phyloP scores from a whole-genome alignment of 2,329 filamentous ascomycete genomes.

The Claviceps pazoutovae region DNA sequence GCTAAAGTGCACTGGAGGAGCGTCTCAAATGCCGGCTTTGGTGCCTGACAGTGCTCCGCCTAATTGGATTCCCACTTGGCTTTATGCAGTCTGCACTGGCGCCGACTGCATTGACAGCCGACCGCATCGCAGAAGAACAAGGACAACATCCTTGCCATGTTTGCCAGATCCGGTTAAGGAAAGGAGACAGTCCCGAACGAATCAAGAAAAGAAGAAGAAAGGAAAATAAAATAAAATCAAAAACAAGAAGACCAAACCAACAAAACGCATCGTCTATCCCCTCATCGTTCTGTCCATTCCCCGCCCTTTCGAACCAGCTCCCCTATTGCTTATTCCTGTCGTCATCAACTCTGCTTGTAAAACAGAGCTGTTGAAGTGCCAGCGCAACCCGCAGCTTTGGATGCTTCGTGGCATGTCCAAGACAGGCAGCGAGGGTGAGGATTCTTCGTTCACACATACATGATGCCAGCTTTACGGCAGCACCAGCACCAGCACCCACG shows the following conservation, averaged over 20 bases:
- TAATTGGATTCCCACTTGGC: slow-evolving; percentile 5
- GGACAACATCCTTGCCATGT: slow-evolving; percentile 2
- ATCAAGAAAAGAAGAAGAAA: neutral
- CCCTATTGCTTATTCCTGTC: neutral
- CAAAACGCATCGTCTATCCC: neutral
- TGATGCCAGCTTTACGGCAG: slow-evolving; percentile 4
- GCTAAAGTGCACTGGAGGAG: neutral
- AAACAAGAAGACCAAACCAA: neutral
- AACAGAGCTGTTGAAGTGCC: neutral
- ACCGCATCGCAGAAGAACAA: slow-evolving; percentile 1
- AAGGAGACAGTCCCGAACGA: neutral
- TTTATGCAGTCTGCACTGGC: slow-evolving; percentile 2
- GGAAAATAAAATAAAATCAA: neutral
- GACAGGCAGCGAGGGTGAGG: neutral
- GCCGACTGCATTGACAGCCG: slow-evolving; percentile 5
- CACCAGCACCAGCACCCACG: neutral
- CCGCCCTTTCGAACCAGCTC: neutral
- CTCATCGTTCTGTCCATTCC: neutral
- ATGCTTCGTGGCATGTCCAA: neutral
- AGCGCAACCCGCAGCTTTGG: neutral
- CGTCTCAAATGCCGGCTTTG: neutral
- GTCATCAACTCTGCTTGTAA: neutral
- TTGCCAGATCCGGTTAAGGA: slow-evolving; percentile 5
- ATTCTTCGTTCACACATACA: slow-evolving; percentile 2
- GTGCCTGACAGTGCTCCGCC: neutral